Evolutionary conservation across 805 yeast species (phyloP).

Genomic region (Komagataella pastoris): DNA sequence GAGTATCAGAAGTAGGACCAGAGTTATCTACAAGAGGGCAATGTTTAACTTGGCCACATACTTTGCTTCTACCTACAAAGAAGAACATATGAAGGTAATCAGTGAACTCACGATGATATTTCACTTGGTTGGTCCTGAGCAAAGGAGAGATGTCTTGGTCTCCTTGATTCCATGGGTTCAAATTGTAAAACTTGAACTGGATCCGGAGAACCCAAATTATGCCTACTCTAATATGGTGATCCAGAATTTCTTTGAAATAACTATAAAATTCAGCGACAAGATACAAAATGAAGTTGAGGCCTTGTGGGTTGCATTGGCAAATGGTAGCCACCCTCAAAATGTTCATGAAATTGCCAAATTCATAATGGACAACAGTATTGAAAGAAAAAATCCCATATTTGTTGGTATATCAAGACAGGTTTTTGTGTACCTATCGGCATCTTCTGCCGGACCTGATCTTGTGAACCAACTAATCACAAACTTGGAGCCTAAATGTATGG

Average conservation of each 20-base stretch:
- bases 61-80: slow-evolving; percentile 50
- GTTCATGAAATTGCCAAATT: slow-evolving; percentile 62
- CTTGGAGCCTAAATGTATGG: slow-evolving; percentile 77
- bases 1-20: slow-evolving; percentile 59
- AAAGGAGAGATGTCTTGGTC: slow-evolving; percentile 68
- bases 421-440: slow-evolving; percentile 58
- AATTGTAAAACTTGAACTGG: slow-evolving; percentile 46
- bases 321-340: slow-evolving; percentile 53
- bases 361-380: slow-evolving; percentile 52
- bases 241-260: slow-evolving; percentile 71
- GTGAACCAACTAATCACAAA: slow-evolving; percentile 55
- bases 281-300: slow-evolving; percentile 87
- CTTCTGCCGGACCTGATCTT: slow-evolving; percentile 31
- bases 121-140: slow-evolving; percentile 40
- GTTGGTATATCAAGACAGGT: slow-evolving; percentile 75
- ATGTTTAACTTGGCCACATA: slow-evolving; percentile 66
- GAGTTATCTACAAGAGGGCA: slow-evolving; percentile 79
- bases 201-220: slow-evolving; percentile 19
- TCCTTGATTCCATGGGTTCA: slow-evolving; percentile 91
- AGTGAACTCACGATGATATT: slow-evolving; percentile 63
- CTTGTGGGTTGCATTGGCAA: slow-evolving; percentile 89
- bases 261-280: slow-evolving; percentile 59
- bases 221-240: slow-evolving; percentile 51
- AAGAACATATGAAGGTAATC: slow-evolving; percentile 46
- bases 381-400: slow-evolving; percentile 56